Percentiles rank a stretch among this genome's conserved stretches.
These are phyloP conservation scores for Aspergillus oerlinghausenensis DNA, from an alignment of 2,329 filamentous ascomycete genomes.

Conservation along the genomic window DNA sequence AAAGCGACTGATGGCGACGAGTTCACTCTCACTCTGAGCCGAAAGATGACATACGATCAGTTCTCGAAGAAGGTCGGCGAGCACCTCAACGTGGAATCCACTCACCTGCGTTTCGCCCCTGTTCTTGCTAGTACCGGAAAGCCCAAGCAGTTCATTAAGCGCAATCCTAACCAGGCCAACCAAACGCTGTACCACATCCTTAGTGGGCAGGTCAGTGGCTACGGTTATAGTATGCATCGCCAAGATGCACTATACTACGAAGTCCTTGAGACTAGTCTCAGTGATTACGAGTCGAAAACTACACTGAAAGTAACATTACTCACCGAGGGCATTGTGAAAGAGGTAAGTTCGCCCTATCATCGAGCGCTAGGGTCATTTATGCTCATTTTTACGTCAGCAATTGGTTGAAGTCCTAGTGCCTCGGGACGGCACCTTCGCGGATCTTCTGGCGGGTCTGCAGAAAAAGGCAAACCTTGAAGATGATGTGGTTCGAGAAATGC, in stretches of 20 bases:
- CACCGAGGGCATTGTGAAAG: constrained; percentile 85
- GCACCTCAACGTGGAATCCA: constrained; percentile 69
- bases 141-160: constrained; percentile 73
- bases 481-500: constrained; percentile 67
- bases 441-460: constrained; percentile 69
- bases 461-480: constrained; percentile 77
- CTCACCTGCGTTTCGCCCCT: constrained; percentile 87
- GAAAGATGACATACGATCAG: constrained; percentile 85
- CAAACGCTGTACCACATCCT: constrained; percentile 76
- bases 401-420: constrained; percentile 76
- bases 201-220: constrained; percentile 65
- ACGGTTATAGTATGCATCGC: constrained; percentile 64
- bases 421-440: constrained; percentile 75
- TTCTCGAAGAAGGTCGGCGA: constrained; percentile 79
- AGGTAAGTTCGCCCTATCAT: constrained; percentile 50
- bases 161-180: constrained; percentile 61
- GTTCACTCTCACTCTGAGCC: constrained; percentile 75
- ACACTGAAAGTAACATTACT: constrained; percentile 77
- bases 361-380: not conserved
- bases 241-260: constrained; percentile 85
- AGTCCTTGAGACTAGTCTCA: constrained; percentile 86
- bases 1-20: constrained; percentile 52
- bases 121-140: constrained; percentile 73
- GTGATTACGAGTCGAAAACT: constrained; percentile 91
- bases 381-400: constrained; percentile 52